phyloP scores from a whole-genome alignment of 192 early-diverging fungal species.

The Podila epicladia region DNA sequence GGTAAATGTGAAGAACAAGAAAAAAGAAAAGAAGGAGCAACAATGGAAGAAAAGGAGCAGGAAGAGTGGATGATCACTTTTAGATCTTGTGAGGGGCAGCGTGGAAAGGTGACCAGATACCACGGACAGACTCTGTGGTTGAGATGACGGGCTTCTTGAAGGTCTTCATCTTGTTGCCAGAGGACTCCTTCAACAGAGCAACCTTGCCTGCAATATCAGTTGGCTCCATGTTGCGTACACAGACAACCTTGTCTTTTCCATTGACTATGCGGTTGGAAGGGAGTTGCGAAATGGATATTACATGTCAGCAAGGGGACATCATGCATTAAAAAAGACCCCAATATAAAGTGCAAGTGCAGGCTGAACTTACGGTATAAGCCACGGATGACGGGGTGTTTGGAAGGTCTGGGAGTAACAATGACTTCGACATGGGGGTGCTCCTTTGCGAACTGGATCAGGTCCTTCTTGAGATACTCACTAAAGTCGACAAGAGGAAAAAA shows the following conservation, averaged over 20 bases:
- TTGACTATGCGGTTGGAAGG: constrained; percentile 53
- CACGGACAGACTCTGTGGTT: constrained; percentile 80
- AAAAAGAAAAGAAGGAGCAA: too few species aligned
- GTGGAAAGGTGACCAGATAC: constrained; percentile 88
- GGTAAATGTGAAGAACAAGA: too few species aligned
- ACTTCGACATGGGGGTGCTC: constrained; percentile 84
- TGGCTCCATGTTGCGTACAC: constrained; percentile 68
- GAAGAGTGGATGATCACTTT: background rate
- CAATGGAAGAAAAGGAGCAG: too few species aligned
- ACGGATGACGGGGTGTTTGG: constrained; percentile 76
- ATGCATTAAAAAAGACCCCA: background rate
- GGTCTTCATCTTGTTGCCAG: constrained; percentile 68
- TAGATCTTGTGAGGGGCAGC: constrained; percentile 72
- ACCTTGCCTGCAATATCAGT: constrained; percentile 72
- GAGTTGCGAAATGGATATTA: too few species aligned
- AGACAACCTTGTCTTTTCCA: constrained; percentile 70
- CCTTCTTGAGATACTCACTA: constrained; percentile 75
- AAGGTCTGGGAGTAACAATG: constrained; percentile 76
- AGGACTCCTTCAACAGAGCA: constrained; percentile 68
- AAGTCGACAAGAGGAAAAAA: background rate
- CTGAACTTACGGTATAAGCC: constrained; percentile 70
- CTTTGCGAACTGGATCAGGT: constrained; percentile 67
- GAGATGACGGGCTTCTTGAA: constrained; percentile 81
- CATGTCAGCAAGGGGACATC: too few species aligned
- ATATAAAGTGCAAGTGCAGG: background rate